Conservation (phyloP, 129 eudicot genomes). For the Tagetes patula region DNA sequence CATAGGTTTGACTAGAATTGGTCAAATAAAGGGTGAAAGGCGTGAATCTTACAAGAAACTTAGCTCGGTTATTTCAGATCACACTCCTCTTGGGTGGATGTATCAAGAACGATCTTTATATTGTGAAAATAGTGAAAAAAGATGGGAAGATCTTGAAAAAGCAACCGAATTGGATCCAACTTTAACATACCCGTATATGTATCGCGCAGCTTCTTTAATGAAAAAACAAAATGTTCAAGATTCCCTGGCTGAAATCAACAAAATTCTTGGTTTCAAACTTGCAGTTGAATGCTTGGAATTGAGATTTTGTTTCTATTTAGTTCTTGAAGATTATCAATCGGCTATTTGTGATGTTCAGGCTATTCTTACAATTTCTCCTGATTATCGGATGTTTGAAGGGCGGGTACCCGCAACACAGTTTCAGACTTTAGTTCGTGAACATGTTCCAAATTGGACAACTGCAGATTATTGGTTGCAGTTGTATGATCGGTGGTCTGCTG, state of each 20-base stretch:
- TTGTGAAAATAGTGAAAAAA: conserved; percentile 58
- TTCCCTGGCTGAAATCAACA: conserved; percentile 74
- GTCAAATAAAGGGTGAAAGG: conserved; percentile 61
- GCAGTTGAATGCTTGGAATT: conserved; percentile 93
- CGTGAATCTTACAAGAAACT: conserved; percentile 55
- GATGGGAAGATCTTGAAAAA: conserved; percentile 71
- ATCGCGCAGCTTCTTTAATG: conserved; percentile 90
- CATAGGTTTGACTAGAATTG: conserved; percentile 77
- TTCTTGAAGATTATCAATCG: conserved; percentile 78
- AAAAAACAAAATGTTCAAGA: conserved; percentile 68
- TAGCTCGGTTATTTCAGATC: conserved; percentile 57
- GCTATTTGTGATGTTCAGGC: conserved; percentile 93
- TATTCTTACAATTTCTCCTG: conserved; percentile 77
- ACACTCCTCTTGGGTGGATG: conserved; percentile 92
- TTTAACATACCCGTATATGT: conserved; percentile 91
- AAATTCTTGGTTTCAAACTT: conserved; percentile 79
- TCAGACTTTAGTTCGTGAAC: conserved; percentile 80
- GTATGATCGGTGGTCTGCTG: conserved; percentile 91
- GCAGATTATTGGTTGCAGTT: conserved; percentile 97
- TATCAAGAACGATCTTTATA: conserved; percentile 86
- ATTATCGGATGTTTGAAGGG: conserved; percentile 85
- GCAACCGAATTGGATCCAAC: conserved; percentile 92
- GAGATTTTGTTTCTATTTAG: conserved; percentile 80
- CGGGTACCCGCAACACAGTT: conserved; percentile 85
- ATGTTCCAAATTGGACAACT: conserved; percentile 90